phyloP scores from a whole-genome alignment of 257 asterid genomes.

The Cordia subcordata region DNA sequence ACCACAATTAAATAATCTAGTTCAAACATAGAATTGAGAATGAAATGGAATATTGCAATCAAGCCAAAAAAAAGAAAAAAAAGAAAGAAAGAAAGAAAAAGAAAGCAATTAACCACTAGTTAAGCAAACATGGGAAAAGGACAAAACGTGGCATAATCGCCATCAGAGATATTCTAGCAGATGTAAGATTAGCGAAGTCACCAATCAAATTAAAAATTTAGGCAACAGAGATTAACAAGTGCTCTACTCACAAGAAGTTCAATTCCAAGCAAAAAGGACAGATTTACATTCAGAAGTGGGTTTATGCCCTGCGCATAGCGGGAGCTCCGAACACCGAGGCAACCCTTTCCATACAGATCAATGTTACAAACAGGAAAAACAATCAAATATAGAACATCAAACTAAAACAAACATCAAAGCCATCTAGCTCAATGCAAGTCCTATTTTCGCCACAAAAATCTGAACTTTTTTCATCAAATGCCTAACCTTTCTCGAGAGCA shows the following conservation, averaged over 20 bases:
- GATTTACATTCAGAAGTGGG: too few relatives aligned
- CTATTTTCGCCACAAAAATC: conserved; percentile 17
- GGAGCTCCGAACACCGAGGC: too few relatives aligned
- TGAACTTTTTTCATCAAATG: conserved; percentile 9
- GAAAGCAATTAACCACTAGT: too few relatives aligned
- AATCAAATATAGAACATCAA: neutral
- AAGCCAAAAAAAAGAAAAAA: neutral
- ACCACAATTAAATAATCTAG: conserved; percentile 8
- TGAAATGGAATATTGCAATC: neutral
- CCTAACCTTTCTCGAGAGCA: neutral
- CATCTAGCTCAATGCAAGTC: conserved; percentile 17
- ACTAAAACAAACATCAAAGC: conserved; percentile 2
- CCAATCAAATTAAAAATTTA: neutral
- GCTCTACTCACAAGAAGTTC: neutral
- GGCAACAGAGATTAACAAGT: neutral
- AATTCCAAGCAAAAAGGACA: conserved; percentile 3
- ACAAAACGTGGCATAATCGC: conserved; percentile 6
- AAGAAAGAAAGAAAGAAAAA: too few relatives aligned
- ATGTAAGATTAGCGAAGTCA: neutral
- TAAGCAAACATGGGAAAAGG: neutral
- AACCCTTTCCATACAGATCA: neutral
- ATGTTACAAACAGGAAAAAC: conserved; percentile 1
- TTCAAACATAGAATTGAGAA: neutral
- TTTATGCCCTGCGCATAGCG: too few relatives aligned
- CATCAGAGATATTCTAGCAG: neutral